Evolutionary conservation across 2,329 filamentous ascomycete species (phyloP).

Genomic region (Microthyrium microscopicum): DNA sequence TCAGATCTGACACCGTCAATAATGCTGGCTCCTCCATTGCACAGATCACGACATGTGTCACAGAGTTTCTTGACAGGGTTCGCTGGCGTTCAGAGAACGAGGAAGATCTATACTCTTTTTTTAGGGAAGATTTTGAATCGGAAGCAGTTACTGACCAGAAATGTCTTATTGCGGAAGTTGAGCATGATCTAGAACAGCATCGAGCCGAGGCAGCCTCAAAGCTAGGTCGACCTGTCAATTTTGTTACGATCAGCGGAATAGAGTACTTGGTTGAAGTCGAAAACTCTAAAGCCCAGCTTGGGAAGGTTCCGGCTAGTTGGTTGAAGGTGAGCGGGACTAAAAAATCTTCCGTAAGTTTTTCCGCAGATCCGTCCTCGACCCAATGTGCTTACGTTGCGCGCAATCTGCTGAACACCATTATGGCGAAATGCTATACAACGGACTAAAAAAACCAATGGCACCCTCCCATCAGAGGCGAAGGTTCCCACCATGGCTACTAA

Average conservation of each 20-base stretch:
- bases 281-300: slow-evolving; percentile 51
- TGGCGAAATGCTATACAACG: too few species aligned
- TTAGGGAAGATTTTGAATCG: slow-evolving; percentile 71
- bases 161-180: slow-evolving; percentile 80
- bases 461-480: too few species aligned
- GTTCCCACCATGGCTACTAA: too few species aligned
- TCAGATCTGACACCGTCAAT: slow-evolving; percentile 51
- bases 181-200: slow-evolving; percentile 73
- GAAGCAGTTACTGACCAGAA: slow-evolving; percentile 82
- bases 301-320: slow-evolving; percentile 86
- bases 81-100: slow-evolving; percentile 66
- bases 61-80: slow-evolving; percentile 66
- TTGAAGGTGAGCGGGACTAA: slow-evolving; percentile 90
- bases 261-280: slow-evolving; percentile 89
- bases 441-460: too few species aligned
- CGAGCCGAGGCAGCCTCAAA: slow-evolving; percentile 52
- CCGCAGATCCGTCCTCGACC: too few species aligned
- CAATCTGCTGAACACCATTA: too few species aligned
- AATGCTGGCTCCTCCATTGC: slow-evolving; percentile 60
- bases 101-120: slow-evolving; percentile 91
- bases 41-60: slow-evolving; percentile 55
- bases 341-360: slow-evolving; percentile 63
- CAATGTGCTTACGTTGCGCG: too few species aligned
- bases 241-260: slow-evolving; percentile 73
- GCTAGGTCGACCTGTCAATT: slow-evolving; percentile 57